Base-by-base conservation (phyloP, 139 green algal species). In the Gonium pectorale region DNA sequence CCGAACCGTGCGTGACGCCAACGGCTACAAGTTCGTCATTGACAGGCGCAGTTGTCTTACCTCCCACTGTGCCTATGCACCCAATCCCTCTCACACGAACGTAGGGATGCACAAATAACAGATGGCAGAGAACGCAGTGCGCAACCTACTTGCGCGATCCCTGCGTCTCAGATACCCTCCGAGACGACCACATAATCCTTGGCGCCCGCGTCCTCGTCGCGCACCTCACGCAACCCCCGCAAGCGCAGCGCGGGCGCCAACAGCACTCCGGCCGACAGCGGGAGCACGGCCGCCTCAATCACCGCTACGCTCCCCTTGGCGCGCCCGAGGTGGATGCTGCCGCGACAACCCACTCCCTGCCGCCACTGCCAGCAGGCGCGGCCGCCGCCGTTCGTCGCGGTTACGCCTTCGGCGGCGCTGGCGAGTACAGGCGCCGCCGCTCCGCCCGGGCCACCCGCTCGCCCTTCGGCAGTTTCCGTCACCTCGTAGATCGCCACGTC, bases 261-360 rank as follows among this genome's bases (percentile, higher is more conserved):
- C 68, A 86, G 54, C 68, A 86, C 31, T 31, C 81, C 81, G 5
- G 33, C 38, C 52, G 27, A 41, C 81, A 43, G 13, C 52, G 81
- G 67, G 54, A 63, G 38, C 81, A 86, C 44, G 69, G 56, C 81
- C 68, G 70, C 81, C 68, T 86, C 81, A 31, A 86, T 69, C 56
- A 86, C 69, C 38, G 81, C 81, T 21, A 86, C 81, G 35, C 68
- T 81, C 9, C 81, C 81, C 56, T 35, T 46, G 17, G 54, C 54
- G 33, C 81, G 70, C 0, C 81, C 81, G 69, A 86, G 68, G n/a
- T 69, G 81, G 26, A 86, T 22, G 51, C 59, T 71, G 31, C 81
- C 81, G 11, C 69, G 63, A 40, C 81, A 86, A 19, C 81, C 81
- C 31, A 81, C 54, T 5, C n/a, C 69, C 54, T 66, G 54, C 43